A percentile compares a stretch with the other conserved stretches of the same genome.
Conservation (phyloP, 192 early-diverging fungal genomes). For the Linnemannia exigua region DNA sequence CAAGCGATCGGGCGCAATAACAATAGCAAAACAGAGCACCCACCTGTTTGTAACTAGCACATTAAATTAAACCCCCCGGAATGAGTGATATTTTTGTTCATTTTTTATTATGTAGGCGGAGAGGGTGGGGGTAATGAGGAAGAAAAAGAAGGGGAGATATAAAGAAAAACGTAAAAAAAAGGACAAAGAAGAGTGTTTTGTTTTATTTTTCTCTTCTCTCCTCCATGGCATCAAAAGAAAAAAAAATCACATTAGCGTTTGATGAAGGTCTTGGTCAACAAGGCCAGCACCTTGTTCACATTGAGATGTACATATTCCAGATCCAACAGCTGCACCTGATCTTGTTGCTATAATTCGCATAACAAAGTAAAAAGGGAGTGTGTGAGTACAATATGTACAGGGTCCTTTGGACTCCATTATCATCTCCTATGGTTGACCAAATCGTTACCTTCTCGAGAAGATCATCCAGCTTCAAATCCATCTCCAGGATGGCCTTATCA, state of each 20-base stretch:
- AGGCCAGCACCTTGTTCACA: conserved; percentile 81
- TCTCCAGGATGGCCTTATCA: conserved; percentile 93
- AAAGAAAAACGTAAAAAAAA: too few species aligned
- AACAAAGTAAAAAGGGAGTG: not conserved
- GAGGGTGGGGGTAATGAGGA: too few species aligned
- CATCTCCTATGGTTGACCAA: not conserved
- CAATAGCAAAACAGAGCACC: too few species aligned
- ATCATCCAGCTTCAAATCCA: conserved; percentile 94
- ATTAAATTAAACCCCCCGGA: too few species aligned
- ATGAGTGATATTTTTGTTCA: too few species aligned
- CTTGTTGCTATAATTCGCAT: conserved; percentile 80
- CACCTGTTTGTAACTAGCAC: too few species aligned
- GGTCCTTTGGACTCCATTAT: not conserved
- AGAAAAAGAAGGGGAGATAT: too few species aligned
- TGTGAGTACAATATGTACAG: not conserved
- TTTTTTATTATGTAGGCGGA: too few species aligned
- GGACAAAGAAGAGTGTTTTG: too few species aligned
- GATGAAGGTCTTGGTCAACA: conserved; percentile 89
- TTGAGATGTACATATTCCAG: conserved; percentile 94
- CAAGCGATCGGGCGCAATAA: too few species aligned
- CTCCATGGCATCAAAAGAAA: too few species aligned
- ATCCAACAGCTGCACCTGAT: conserved; percentile 88
- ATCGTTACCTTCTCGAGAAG: conserved; percentile 76
- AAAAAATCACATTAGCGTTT: conserved; percentile 48
- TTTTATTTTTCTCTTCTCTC: too few species aligned